Evolutionary conservation across 768 basidiomycete species (phyloP).

Genomic region (Rhodotorula graminis): DNA sequence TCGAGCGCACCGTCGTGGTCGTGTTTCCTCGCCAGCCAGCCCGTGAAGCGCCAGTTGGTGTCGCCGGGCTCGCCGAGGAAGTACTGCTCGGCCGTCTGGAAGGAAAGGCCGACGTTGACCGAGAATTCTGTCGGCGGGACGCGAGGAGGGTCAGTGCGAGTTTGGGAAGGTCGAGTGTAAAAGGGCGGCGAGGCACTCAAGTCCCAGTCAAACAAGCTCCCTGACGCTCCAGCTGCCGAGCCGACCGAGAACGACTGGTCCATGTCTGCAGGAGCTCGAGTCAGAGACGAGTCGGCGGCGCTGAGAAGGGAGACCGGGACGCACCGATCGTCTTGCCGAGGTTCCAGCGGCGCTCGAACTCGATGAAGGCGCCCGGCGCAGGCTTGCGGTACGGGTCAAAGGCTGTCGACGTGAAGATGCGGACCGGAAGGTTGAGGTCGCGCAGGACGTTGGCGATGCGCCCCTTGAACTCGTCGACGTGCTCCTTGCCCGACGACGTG

Average conservation of each 20-base stretch:
- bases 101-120: slow-evolving; percentile 25
- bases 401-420: slow-evolving; percentile 45
- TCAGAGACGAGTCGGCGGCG: neutral
- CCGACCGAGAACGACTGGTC: slow-evolving; percentile 47
- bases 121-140: slow-evolving; percentile 24
- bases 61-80: slow-evolving; percentile 17
- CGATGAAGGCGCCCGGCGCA: slow-evolving; percentile 47
- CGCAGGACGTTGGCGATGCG: neutral
- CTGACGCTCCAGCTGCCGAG: slow-evolving; percentile 47
- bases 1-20: neutral
- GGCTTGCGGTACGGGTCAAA: slow-evolving; percentile 50
- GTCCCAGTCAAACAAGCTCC: neutral
- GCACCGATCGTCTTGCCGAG: slow-evolving; percentile 42
- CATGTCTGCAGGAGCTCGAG: slow-evolving; percentile 41
- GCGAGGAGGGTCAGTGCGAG: neutral
- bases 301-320: neutral
- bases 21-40: neutral
- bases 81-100: slow-evolving; percentile 33
- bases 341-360: slow-evolving; percentile 41
- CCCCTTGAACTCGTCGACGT: slow-evolving; percentile 2
- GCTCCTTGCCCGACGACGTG: neutral
- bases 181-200: neutral
- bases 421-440: slow-evolving; percentile 42
- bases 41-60: neutral
- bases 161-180: neutral